phyloP scores from a whole-genome alignment of 768 basidiomycete genomes.

The Coprinopsis cinerea region DNA sequence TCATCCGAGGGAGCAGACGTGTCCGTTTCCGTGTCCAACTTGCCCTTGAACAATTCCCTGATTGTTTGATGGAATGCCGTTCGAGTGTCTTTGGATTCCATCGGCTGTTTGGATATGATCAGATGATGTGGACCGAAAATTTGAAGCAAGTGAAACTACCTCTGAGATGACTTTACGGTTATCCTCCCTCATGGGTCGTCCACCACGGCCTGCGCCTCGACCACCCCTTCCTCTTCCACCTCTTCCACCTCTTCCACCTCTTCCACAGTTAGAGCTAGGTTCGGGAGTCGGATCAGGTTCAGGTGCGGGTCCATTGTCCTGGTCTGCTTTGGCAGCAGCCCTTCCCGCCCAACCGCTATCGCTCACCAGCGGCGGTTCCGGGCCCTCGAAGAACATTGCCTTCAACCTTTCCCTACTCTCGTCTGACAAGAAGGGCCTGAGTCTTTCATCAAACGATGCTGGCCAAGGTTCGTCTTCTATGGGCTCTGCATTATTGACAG shows the following conservation, averaged over 20 bases:
- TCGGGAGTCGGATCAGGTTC: slow-evolving; percentile 8
- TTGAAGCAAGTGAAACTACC: slow-evolving; percentile 41
- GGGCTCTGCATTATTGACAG: slow-evolving; percentile 5
- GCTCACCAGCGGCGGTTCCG: slow-evolving; percentile 65
- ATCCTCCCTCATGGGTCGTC: slow-evolving; percentile 37
- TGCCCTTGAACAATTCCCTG: slow-evolving; percentile 75
- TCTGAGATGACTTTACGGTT: slow-evolving; percentile 73
- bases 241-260: slow-evolving; percentile 19
- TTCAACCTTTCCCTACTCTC: slow-evolving; percentile 58
- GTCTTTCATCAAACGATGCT: slow-evolving; percentile 45
- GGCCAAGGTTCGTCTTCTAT: slow-evolving; percentile 43
- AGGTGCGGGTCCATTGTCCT: background rate
- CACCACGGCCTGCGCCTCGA: slow-evolving; percentile 38
- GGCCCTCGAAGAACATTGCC: slow-evolving; percentile 74
- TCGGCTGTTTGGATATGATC: slow-evolving; percentile 49
- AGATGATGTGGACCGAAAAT: slow-evolving; percentile 11
- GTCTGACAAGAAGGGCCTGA: slow-evolving; percentile 61
- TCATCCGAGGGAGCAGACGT: slow-evolving; percentile 46
- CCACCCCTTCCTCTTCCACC: slow-evolving; percentile 40
- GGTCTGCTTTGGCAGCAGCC: slow-evolving; percentile 11
- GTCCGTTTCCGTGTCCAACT: slow-evolving; percentile 81
- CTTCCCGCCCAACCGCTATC: slow-evolving; percentile 73
- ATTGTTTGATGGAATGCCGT: slow-evolving; percentile 79
- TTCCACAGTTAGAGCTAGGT: slow-evolving; percentile 1
- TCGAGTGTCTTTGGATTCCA: slow-evolving; percentile 72